Evolutionary conservation across 2,329 filamentous ascomycete genomes (phyloP).

Genomic region (Fusarium sterilihyphosum): DNA sequence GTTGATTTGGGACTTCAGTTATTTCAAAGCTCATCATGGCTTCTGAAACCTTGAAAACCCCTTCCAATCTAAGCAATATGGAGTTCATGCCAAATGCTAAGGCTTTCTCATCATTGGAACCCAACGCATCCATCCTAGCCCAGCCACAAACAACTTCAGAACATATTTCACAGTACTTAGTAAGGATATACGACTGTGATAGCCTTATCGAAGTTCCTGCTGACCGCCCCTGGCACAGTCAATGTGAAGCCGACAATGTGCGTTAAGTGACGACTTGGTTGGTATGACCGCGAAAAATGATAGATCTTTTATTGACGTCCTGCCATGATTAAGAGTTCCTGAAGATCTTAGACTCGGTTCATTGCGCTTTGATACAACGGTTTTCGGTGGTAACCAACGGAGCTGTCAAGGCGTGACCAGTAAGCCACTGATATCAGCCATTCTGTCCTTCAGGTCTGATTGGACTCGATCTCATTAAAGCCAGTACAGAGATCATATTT

Average conservation of each 20-base stretch:
- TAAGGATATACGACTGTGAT: background rate
- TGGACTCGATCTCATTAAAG: conserved; percentile 33
- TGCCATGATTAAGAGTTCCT: conserved; percentile 17
- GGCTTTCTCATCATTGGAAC: conserved; percentile 26
- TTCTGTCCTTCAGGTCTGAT: conserved; percentile 21
- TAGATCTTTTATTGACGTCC: background rate
- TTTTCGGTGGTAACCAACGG: background rate
- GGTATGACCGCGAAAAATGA: background rate
- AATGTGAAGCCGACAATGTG: background rate
- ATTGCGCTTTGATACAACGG: background rate
- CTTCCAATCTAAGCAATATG: conserved; percentile 1
- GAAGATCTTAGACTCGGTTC: conserved; percentile 11
- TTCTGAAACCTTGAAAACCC: background rate
- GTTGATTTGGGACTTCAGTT: background rate
- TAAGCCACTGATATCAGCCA: conserved; percentile 4
- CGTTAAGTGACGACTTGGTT: background rate
- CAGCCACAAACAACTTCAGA: conserved; percentile 23
- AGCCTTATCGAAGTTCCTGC: background rate
- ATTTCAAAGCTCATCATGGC: background rate
- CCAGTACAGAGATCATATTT: conserved; percentile 28
- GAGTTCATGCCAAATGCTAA: background rate
- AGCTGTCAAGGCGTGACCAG: background rate
- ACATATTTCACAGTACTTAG: conserved; percentile 13
- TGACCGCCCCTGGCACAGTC: background rate
- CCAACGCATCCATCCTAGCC: conserved; percentile 18